Evolutionary conservation across 495 filamentous ascomycete genomes (phyloP).

Genomic region (Melanomma pulvis-pyrius): DNA sequence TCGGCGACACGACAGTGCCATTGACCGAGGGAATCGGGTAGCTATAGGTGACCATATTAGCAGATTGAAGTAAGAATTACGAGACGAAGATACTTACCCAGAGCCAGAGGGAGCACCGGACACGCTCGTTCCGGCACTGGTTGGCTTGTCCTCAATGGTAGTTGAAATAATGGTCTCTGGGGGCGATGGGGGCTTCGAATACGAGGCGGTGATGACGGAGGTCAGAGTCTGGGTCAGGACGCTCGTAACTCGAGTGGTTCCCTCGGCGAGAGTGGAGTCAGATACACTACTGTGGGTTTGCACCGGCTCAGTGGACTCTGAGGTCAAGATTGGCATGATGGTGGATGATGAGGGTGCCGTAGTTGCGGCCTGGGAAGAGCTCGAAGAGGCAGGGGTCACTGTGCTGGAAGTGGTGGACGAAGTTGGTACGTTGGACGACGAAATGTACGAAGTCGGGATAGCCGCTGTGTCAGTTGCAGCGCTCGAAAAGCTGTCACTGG

Average conservation of each 20-base stretch:
- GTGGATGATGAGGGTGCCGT: too few species aligned
- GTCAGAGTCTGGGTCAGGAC: not conserved
- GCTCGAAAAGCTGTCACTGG: not conserved
- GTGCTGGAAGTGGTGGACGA: too few species aligned
- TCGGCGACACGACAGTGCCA: conserved; percentile 2
- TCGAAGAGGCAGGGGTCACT: not conserved
- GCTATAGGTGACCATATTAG: not conserved
- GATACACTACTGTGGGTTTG: not conserved
- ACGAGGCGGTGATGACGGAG: not conserved
- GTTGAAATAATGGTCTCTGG: not conserved
- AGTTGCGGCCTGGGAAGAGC: not conserved
- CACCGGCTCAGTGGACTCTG: not conserved
- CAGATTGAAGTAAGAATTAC: not conserved
- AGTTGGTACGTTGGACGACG: not conserved
- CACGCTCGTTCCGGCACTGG: conserved; percentile 6
- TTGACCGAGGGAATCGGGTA: not conserved
- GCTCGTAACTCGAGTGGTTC: not conserved
- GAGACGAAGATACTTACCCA: conserved; percentile 10
- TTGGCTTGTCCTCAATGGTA: not conserved
- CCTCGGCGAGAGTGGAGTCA: not conserved
- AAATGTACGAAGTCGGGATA: too few species aligned
- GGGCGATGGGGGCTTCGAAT: not conserved
- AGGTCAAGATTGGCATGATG: too few species aligned
- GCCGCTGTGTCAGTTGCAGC: not conserved
- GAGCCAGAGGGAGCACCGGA: conserved; percentile 7